Percentiles rank a stretch among this genome's conserved stretches.
These are phyloP conservation scores for Aciculosporium take DNA, from an alignment of 2,329 filamentous ascomycete species.

Conservation along the genomic window DNA sequence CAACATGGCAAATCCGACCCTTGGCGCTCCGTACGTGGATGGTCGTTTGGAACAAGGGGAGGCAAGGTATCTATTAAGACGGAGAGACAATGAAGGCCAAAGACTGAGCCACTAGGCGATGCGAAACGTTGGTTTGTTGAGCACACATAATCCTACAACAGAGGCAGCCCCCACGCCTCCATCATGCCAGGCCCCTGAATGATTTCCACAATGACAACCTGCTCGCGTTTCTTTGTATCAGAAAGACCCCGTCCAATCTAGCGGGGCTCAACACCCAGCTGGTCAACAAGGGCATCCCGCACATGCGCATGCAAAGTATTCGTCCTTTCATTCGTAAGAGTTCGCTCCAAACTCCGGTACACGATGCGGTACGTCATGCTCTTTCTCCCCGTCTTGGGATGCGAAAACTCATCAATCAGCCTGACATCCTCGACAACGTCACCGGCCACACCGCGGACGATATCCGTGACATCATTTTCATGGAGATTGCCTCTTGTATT, in stretches of 20 bases:
- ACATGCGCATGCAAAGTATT: constrained; percentile 64
- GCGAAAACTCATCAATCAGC: constrained; percentile 73
- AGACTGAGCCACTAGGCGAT: constrained; percentile 15
- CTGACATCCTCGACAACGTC: constrained; percentile 78
- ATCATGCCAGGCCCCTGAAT: not conserved
- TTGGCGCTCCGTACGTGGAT: constrained; percentile 20
- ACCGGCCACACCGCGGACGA: constrained; percentile 69
- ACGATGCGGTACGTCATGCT: constrained; percentile 89
- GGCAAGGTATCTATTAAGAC: constrained; percentile 18
- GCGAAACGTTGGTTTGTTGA: constrained; percentile 5
- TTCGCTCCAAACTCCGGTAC: constrained; percentile 84
- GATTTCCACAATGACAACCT: not conserved
- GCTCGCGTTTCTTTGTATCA: not conserved
- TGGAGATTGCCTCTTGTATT: constrained; percentile 48
- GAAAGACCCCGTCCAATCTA: constrained; percentile 7
- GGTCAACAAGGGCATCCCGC: constrained; percentile 46
- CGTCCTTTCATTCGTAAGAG: constrained; percentile 69
- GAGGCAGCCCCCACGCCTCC: not conserved
- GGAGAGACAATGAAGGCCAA: constrained; percentile 16
- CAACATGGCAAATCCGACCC: constrained; percentile 19
- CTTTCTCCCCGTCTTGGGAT: constrained; percentile 69
- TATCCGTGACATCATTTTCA: constrained; percentile 95
- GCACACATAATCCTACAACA: not conserved
- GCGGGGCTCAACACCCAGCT: constrained; percentile 56
- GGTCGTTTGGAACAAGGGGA: constrained; percentile 20